Base-by-base conservation (phyloP, 306 rosid species). In the Echinosophora koreensis region DNA sequence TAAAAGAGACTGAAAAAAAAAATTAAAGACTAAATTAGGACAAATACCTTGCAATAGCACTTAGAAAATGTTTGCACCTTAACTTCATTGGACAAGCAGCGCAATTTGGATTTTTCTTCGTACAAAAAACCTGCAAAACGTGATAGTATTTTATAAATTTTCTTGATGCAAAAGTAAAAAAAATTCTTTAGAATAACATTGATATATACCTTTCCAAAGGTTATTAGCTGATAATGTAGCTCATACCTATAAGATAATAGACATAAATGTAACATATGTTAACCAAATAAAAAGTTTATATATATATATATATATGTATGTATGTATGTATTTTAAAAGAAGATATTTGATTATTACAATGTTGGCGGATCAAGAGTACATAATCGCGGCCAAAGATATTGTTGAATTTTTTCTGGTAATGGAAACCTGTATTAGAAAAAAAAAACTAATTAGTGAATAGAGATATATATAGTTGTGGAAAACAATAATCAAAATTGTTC, bases 371-470 rank as follows among this genome's bases (percentile, higher is more conserved):
- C 85, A 46, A 91, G 80, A 2, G 51, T 66, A 22, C 85, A 64
- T 18, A 94, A 65, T 7, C 96, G 82, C 6, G 97, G 97, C 94
- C 94, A 94, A 3, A 94, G 92, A 79, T 83, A 94, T 61, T 87
- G 78, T 59, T 94, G 98, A 30, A 91, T 66, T 13, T 85, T 60
- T n/a, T 88, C 85, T 7, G 77, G 67, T 28, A 78, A 8, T 0
- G 98, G 97, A 66, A 61, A 88, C 84, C 98, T 94, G 63, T 62
- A 52, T 30, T 30, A 0, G 3, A 30, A 30, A 51, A 22, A 10
- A 51, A 79, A 77, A 6, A 1, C 7, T 12, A 59, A 32, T 9
- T 69, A 70, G 28, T 69, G 28, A 69, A 41, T 11, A 61, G 8
- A 8, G 1, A 54, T 39, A 60, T 8, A 54, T 30, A 60, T 5